A percentile compares a stretch with the other conserved stretches of the same genome.
Conservation (phyloP, 2,329 filamentous ascomycete genomes). For the Malbranchea cinnamomea region DNA sequence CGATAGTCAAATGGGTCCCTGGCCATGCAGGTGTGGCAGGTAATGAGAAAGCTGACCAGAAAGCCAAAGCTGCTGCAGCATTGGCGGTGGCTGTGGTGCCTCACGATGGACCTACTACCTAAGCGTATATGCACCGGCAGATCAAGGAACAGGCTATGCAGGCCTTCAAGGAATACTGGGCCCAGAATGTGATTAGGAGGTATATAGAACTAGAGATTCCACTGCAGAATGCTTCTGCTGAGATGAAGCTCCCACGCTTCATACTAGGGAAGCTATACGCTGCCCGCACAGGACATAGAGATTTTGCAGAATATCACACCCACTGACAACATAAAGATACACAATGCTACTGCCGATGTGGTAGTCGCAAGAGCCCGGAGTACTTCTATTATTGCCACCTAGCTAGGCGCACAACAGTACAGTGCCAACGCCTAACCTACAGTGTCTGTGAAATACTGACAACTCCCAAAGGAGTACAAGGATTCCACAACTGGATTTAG, state of each 20-base stretch:
- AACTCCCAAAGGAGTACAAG: not conserved
- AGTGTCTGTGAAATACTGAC: not conserved
- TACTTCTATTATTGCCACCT: constrained; percentile 2
- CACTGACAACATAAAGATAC: constrained; percentile 2
- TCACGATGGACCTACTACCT: not conserved
- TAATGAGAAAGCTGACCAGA: constrained; percentile 1
- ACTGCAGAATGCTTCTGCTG: not conserved
- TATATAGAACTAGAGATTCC: not conserved
- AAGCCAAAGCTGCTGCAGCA: constrained; percentile 1
- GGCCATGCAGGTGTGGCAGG: constrained; percentile 1
- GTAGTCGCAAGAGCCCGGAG: not conserved
- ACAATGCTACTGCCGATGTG: not conserved
- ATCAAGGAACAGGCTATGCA: not conserved
- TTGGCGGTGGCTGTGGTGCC: not conserved
- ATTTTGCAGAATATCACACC: constrained; percentile 1
- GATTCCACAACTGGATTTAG: not conserved
- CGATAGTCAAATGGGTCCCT: constrained; percentile 2
- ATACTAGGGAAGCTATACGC: too few species aligned
- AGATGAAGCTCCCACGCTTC: too few species aligned
- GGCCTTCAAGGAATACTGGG: constrained; percentile 1
- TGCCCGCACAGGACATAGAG: not conserved
- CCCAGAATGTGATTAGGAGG: not conserved
- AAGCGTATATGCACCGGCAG: not conserved
- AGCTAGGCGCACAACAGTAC: not conserved
- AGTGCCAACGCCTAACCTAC: not conserved